Evolutionary conservation across 2,329 filamentous ascomycete genomes (phyloP), one percentile per base, ranked within the genome.

Genomic region (Clonostachys rhizophaga): DNA sequence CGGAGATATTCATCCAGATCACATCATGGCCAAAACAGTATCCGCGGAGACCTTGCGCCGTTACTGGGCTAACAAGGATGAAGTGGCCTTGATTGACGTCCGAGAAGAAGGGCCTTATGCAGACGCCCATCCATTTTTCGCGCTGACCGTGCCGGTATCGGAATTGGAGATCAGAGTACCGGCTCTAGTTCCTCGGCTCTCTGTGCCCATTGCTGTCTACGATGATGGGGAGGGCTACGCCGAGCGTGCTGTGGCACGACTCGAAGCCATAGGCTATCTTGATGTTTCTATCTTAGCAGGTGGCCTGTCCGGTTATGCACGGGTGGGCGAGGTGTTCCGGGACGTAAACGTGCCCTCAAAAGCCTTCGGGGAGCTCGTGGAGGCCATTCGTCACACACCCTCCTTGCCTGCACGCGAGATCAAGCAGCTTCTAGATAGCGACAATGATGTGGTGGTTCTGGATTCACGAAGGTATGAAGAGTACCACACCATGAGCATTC

Each of bases 401-500:
- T 61, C 57, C 7, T 44, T 59, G 14, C 51, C 59, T 11, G 58
- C 59, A 13, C 49, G 40, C 8, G 58, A 61, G 14, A 49, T 55
- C n/a, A 59, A 59, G n/a, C 18, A 52, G 3, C 18, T 61, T n/a
- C 39, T 60, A n/a, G 54, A 55, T 6, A 52, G 34, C 7, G 47
- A 55, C 3, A n/a, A 40, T 1, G 48, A 61, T 35, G 53, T 56
- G 7, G 55, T 57, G 7, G 52, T 63, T n/a, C 43, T 63, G 14
- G 60, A 63, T 48, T 58, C 56, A 5, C 50, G 60, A n/a, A 52
- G 59, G 4, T 63, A 54, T 34, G 54, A 54, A 17, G 60, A 62
- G 40, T 62, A 58, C 43, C 52, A 58, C 37, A 62, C 59, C 3
- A 63, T 63, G 60, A 62, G 60, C 45, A 62, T 63, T 24, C 60